Base-by-base conservation (phyloP, 78 protist genomes). In the slime mould (Dictyostelium discoideum) region DNA sequence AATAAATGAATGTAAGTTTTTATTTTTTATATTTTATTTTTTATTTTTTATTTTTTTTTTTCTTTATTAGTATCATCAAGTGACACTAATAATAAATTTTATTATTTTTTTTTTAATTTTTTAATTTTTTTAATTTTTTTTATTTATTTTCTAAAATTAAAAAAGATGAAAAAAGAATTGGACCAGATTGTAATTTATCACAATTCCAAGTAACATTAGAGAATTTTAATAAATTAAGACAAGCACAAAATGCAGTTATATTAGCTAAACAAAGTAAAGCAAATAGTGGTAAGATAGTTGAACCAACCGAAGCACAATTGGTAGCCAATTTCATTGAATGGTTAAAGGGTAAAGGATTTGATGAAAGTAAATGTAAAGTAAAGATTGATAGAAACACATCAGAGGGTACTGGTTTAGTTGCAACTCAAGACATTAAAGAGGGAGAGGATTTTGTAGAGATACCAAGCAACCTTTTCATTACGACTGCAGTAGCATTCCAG, bases 401-500 rank as follows among this genome's bases (percentile, higher is more conserved):
- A 16, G 95, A 90, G 29, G 95, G 95, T 22, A 73, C 89, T 5
- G 95, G 95, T 73, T 90, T 90, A 20, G 54, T 82, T 11, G 87
- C 95, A 46, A 82, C 20, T 1, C 20, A 20, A 22, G 95, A 90
- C 3, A 90, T 90, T 72, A 72, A 82, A 69, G 95, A 90, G 40
- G 95, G 95, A 2, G 88, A 90, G 8, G 77, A 48, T 22, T 72
- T 90, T 42, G 24, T 90, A 20, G 42, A 44, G 14, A 86, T 90
- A n/a, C 95, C 95, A 67, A 13, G 8, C 1, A 82, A 73, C 0
- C 0, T 83, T 26, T 90, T 90, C 42, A 90, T 90, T 57, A 26
- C 84, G 0, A 16, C 29, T 0, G 46, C n/a, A 40, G 84, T 76
- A 29, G 95, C 88, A 18, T 14, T 72, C 7, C 39, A 90, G 14